Evolutionary conservation across 192 early-diverging fungal species (phyloP).

Genomic region (Rhizophagus prolifer): DNA sequence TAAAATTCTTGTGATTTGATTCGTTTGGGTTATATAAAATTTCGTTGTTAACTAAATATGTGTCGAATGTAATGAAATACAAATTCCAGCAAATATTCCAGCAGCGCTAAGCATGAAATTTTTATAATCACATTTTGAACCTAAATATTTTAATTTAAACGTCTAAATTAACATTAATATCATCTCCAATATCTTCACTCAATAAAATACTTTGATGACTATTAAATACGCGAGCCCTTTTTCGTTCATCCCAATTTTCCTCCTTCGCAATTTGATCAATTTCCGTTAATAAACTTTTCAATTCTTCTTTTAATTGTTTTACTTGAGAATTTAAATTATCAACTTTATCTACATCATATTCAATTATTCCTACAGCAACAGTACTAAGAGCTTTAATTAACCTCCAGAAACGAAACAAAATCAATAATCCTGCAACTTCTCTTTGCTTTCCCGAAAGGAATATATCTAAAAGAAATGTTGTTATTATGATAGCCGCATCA

Average conservation of each 20-base stretch:
- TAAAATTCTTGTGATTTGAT: too few species aligned
- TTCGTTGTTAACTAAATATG: too few species aligned
- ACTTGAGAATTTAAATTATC: background rate
- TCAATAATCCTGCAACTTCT: slow-evolving; percentile 51
- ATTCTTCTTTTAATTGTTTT: background rate
- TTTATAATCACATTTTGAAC: too few species aligned
- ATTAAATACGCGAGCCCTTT: slow-evolving; percentile 7
- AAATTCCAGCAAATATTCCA: too few species aligned
- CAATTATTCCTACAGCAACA: slow-evolving; percentile 44
- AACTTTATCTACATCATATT: slow-evolving; percentile 26
- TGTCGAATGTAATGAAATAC: too few species aligned
- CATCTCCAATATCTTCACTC: background rate
- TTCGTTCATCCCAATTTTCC: slow-evolving; percentile 18
- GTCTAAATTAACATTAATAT: background rate
- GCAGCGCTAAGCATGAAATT: too few species aligned
- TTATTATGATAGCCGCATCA: slow-evolving; percentile 49
- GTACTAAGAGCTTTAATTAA: slow-evolving; percentile 49
- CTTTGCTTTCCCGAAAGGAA: slow-evolving; percentile 51
- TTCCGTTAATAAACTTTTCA: background rate
- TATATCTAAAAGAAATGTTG: slow-evolving; percentile 52
- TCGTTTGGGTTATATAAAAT: too few species aligned
- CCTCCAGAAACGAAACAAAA: slow-evolving; percentile 59
- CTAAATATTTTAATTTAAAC: too few species aligned
- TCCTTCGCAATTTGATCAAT: slow-evolving; percentile 13
- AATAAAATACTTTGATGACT: background rate